Base-by-base conservation (phyloP, 805 yeast species). In the Candida chilensis region DNA sequence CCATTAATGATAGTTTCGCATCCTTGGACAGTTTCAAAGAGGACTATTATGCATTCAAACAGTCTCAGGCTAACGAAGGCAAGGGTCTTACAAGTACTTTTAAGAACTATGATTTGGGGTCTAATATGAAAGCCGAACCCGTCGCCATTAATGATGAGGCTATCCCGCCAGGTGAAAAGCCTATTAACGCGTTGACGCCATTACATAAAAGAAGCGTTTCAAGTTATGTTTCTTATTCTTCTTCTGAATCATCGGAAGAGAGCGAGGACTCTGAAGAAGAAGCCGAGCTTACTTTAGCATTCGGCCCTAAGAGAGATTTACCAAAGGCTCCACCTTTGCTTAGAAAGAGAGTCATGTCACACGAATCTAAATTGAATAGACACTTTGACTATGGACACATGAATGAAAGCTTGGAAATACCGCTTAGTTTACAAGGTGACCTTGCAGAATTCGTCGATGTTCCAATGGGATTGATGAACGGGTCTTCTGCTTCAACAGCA, bases 1-100 rank as follows among this genome's bases (percentile, higher is more conserved):
- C 85, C 0, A 59, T 78, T 11, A 78, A 74, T 37, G 83, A 82
- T 25, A 78, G 87, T 37, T 80, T 79, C 60, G 90, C 90, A 1
- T 80, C 88, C 0, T 55, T 82, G 45, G 87, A 78, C 44, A 75
- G 87, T 47, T 67, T 71, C 35, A 76, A 78, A 45, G 68, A 74
- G 39, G 80, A 74, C 31, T 70, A 64, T 35, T 62, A 65, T 36
- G 64, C 54, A 31, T 38, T 47, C 33, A 57, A 56, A 36, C 59
- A 59, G 34, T 50, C 21, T 4, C 16, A 22, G n/a, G n/a, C 17
- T 5, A 17, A 27, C 11, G 8, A 18, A 17, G 17, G 20, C 8
- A 17, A 30, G 17, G 29, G 19, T 26, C 22, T 19, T 19, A 22
- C 7, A 6, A 22, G 12, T n/a, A 11, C 6, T 32, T 59, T 63